phyloP scores from a whole-genome alignment of 2,329 filamentous ascomycete species.

The Alternaria rosae region DNA sequence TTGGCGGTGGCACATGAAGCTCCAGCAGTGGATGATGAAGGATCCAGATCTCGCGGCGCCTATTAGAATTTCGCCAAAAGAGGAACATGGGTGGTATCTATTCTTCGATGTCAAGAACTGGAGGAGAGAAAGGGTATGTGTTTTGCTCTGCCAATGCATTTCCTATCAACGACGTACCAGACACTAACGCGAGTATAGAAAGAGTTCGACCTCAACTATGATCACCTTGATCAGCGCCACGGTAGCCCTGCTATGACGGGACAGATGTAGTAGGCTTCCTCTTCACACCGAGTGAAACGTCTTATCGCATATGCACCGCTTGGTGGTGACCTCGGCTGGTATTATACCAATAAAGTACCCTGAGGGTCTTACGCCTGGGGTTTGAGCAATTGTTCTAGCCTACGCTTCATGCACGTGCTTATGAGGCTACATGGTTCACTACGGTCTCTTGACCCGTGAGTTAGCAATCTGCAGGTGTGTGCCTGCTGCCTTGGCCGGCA shows the following conservation, averaged over 20 bases:
- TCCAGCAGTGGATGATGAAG: slow-evolving; percentile 64
- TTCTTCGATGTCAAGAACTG: slow-evolving; percentile 64
- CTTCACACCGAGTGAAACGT: not conserved
- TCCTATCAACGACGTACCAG: not conserved
- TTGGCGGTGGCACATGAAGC: slow-evolving; percentile 63
- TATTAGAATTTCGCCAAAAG: slow-evolving; percentile 54
- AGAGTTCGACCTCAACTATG: slow-evolving; percentile 62
- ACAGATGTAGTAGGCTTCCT: slow-evolving; percentile 26
- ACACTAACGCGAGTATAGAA: slow-evolving; percentile 46
- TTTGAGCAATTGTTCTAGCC: not conserved
- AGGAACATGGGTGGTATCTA: slow-evolving; percentile 61
- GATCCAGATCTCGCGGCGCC: slow-evolving; percentile 56
- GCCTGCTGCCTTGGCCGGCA: not conserved
- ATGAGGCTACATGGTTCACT: not conserved
- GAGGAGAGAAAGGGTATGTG: slow-evolving; percentile 58
- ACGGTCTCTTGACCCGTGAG: not conserved
- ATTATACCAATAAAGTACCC: not conserved
- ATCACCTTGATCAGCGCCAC: slow-evolving; percentile 58
- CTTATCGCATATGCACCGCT: not conserved
- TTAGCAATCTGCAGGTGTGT: not conserved
- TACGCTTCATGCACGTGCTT: not conserved
- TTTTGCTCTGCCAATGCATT: not conserved
- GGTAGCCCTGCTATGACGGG: slow-evolving; percentile 43
- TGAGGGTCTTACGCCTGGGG: not conserved
- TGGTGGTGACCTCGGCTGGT: not conserved